phyloP scores from a whole-genome alignment of 1,139 yeast genomes.

The Scheffersomyces titani region DNA sequence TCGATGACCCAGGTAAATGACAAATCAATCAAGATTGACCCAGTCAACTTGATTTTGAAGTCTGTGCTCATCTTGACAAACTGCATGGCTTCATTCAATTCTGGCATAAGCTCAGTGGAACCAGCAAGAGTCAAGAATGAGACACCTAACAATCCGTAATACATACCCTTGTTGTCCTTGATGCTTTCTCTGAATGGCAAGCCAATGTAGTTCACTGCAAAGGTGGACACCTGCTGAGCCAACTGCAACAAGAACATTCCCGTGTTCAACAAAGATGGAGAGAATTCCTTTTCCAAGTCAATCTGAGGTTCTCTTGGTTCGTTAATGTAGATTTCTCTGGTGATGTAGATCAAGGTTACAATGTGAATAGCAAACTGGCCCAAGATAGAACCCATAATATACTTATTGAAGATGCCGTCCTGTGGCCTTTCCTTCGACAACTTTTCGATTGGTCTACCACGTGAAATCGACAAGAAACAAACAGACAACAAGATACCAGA shows the following conservation, averaged over 20 bases:
- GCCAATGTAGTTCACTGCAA: conserved; percentile 97
- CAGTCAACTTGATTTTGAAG: conserved; percentile 80
- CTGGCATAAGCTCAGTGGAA: conserved; percentile 93
- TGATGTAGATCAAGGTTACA: conserved; percentile 75
- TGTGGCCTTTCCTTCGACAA: conserved; percentile 95
- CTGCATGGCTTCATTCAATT: conserved; percentile 85
- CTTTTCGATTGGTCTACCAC: conserved; percentile 89
- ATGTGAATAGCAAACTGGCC: conserved; percentile 97
- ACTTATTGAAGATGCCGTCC: conserved; percentile 91
- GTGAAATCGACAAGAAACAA: conserved; percentile 92
- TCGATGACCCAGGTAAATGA: conserved; percentile 81
- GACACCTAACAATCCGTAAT: conserved; percentile 90
- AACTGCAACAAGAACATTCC: conserved; percentile 93
- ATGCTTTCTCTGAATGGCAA: conserved; percentile 94
- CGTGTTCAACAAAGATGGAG: conserved; percentile 90
- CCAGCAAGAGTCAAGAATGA: conserved; percentile 87
- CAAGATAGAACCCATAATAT: conserved; percentile 95
- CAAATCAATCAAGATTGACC: conserved; percentile 73
- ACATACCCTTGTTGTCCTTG: conserved; percentile 93
- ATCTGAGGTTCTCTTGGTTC: conserved; percentile 91
- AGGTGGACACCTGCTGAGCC: conserved; percentile 96
- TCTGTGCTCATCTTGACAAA: conserved; percentile 79
- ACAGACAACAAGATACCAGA: conserved; percentile 89
- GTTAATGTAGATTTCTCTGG: conserved; percentile 75
- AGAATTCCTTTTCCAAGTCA: conserved; percentile 86